Percentiles rank a stretch among this genome's conserved stretches.
Evolutionary conservation across 352 stramenopile species (phyloP).

Genomic region (Globisporangium perplexum): DNA sequence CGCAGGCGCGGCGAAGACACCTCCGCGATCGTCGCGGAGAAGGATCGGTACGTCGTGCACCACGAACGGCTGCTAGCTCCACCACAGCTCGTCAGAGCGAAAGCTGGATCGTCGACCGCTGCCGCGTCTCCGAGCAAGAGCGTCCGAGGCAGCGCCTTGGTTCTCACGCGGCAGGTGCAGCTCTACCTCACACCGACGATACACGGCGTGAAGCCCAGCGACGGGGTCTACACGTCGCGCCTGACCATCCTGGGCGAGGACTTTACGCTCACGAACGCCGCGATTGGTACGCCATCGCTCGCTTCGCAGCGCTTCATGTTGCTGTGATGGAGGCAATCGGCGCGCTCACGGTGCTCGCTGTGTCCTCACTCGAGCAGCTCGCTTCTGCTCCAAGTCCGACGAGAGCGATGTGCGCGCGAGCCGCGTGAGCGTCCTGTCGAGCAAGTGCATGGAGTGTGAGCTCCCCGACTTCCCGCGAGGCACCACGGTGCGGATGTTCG

Average conservation of each 20-base stretch:
- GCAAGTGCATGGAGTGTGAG: constrained; percentile 42
- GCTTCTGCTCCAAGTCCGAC: constrained; percentile 33
- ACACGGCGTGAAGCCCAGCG: constrained; percentile 29
- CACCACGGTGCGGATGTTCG: constrained; percentile 33
- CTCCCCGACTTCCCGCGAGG: constrained; percentile 57
- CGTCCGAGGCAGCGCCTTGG: background rate
- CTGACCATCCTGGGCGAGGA: constrained; percentile 45
- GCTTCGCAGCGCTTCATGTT: background rate
- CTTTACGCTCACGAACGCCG: constrained; percentile 47
- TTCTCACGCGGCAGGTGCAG: constrained; percentile 27
- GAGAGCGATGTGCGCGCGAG: constrained; percentile 26
- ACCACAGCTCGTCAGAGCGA: background rate
- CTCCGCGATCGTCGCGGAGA: constrained; percentile 5
- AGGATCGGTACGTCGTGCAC: constrained; percentile 13
- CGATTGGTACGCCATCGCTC: constrained; percentile 27
- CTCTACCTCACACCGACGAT: constrained; percentile 50
- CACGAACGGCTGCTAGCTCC: background rate
- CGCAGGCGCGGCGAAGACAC: constrained; percentile 3
- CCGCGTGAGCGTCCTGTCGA: constrained; percentile 31
- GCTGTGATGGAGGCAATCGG: background rate
- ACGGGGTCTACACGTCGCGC: constrained; percentile 59
- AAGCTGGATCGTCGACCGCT: background rate
- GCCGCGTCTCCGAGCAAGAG: background rate
- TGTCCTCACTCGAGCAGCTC: constrained; percentile 15
- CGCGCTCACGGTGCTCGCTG: background rate